Evolutionary conservation across 2,329 filamentous ascomycete species (phyloP), one percentile per base, ranked within the genome.

Genomic region (Aspergillus viridinutans): DNA sequence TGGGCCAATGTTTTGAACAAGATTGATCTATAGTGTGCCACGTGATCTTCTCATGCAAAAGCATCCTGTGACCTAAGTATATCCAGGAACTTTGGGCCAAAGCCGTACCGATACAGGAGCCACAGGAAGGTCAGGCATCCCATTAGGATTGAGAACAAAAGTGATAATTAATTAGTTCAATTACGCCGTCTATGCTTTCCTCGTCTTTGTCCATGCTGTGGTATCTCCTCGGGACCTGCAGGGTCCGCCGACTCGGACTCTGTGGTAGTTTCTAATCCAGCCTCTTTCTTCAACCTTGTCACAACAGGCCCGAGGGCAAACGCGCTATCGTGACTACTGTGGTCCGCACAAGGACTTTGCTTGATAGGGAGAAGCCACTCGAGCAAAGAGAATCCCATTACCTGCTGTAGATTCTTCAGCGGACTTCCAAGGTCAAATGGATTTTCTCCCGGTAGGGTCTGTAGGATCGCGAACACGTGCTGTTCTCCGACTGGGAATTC

Each of bases 281-380:
- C 74, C 56, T 78, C 73, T 49, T 68, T 73, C 63, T 81, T 83
- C 55, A 90, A 68, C 28, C 80, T 70, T 29, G 82, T 74, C 3
- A 93, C 79, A 3, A 85, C 77, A 3, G 81, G 81, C 0, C 89
- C 89, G 66, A 90, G 78, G 14, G 82, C 80, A 69, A 89, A 95
- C 56, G 90, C 84, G 65, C 89, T 87, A 59, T 83, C 80, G 57
- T 80, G 78, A 62, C 80, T 82, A 49, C 85, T 85, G 65, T 92
- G 89, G 53, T 83, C 82, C 52, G 82, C 82, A 71, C 89, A 93
- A 0, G 93, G 93, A 4, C 89, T 91, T 58, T 83, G 81, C 56
- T 80, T 84, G 35, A 96, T 71, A 0, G 93, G 93, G 1, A 96
- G 74, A 12, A 96, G 68, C 92, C 92, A 97, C 58, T 96, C 89